Percentiles rank a stretch among this genome's conserved stretches.
Evolutionary conservation across 805 yeast species (phyloP).

Genomic region (Brettanomyces naardenensis): DNA sequence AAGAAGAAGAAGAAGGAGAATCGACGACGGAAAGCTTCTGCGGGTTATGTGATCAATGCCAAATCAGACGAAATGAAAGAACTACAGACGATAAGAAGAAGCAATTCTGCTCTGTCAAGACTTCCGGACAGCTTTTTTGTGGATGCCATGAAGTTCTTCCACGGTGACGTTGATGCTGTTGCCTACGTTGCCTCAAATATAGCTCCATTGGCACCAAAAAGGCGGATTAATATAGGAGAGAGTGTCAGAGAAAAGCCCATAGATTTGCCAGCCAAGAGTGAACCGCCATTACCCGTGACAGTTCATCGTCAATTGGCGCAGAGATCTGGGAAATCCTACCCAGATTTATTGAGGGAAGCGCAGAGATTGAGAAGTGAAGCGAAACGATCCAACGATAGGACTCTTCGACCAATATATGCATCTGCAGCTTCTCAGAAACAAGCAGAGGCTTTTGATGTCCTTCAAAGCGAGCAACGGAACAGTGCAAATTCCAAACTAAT

Average conservation of each 20-base stretch:
- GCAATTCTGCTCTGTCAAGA: conserved; percentile 27
- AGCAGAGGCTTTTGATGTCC: neutral
- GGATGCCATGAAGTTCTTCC: conserved; percentile 32
- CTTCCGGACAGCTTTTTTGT: conserved; percentile 33
- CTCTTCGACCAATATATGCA: neutral
- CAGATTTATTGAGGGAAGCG: neutral
- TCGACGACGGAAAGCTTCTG: too few species aligned
- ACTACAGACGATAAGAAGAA: conserved; percentile 25
- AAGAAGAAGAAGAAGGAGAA: neutral
- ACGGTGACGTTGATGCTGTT: conserved; percentile 35
- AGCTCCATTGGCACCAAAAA: neutral
- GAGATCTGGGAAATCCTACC: neutral
- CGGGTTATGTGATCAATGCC: neutral
- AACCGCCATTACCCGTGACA: neutral
- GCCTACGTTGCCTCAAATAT: conserved; percentile 26
- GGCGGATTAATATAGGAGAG: neutral
- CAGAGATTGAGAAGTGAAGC: neutral
- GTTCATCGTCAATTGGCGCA: too few species aligned
- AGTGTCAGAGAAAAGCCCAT: neutral
- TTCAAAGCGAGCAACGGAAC: conserved; percentile 1
- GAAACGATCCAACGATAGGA: neutral
- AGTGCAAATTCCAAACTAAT: conserved; percentile 1
- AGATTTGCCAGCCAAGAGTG: neutral
- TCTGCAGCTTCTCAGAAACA: neutral
- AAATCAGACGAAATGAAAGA: conserved; percentile 15